phyloP scores from a whole-genome alignment of 371 early-diverging fungal species.

The Saksenaea oblongispora region DNA sequence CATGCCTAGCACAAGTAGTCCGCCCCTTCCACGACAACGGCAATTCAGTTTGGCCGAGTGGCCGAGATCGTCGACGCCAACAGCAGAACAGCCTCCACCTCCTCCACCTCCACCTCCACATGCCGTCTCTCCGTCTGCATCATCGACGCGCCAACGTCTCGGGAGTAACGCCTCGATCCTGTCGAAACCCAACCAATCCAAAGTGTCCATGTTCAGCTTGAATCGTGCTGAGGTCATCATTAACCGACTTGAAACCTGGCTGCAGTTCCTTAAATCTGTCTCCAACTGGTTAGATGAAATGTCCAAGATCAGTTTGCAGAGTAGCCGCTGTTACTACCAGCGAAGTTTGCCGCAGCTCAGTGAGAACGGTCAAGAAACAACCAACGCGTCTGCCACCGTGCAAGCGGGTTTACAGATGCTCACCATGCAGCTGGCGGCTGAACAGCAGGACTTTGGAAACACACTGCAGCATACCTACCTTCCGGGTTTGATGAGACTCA shows the following conservation, averaged over 20 bases:
- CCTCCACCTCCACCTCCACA: conserved; percentile 1
- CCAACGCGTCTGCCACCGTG: conserved; percentile 20
- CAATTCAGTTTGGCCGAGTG: conserved; percentile 3
- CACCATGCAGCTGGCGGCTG: conserved; percentile 26
- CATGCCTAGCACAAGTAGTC: not conserved
- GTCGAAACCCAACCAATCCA: not conserved
- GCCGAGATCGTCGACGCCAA: not conserved
- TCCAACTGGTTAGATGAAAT: conserved; percentile 35
- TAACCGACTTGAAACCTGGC: conserved; percentile 32
- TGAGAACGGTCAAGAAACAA: conserved; percentile 7
- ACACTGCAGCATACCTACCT: conserved; percentile 23
- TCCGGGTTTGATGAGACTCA: conserved; percentile 20
- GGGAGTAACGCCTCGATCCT: conserved; percentile 15
- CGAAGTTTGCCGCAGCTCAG: conserved; percentile 24
- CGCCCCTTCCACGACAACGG: not conserved
- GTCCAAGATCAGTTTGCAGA: conserved; percentile 28
- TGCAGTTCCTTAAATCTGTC: conserved; percentile 26
- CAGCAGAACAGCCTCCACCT: not conserved
- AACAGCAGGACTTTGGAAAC: conserved; percentile 35
- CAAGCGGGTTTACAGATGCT: conserved; percentile 29
- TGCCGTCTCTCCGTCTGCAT: not conserved
- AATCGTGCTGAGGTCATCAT: conserved; percentile 42
- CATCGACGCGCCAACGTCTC: not conserved
- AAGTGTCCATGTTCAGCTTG: conserved; percentile 14
- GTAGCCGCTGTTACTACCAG: conserved; percentile 30